Percentiles rank a stretch among this genome's conserved stretches.
Evolutionary conservation across 208 protist genomes (phyloP).

Genomic region (Crithidia sp.): DNA sequence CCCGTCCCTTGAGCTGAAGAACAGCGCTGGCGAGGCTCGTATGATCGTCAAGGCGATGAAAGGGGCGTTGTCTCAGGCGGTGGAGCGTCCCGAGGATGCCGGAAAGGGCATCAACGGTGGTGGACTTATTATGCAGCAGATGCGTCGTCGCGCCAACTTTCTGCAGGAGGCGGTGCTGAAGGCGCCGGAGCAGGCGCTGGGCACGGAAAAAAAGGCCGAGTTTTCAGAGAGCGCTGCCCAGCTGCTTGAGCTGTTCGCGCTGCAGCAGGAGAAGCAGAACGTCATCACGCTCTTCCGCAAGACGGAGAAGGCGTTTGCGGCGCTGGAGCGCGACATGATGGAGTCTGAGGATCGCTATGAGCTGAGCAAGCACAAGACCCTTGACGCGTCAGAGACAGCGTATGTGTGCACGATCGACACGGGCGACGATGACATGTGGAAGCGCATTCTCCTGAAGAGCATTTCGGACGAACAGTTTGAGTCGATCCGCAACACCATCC

Average conservation of each 20-base stretch:
- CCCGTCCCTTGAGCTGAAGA: conserved; percentile 40
- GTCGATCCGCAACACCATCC: conserved; percentile 52
- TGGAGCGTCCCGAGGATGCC: conserved; percentile 29
- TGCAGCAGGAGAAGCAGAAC: conserved; percentile 61
- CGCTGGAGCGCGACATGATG: conserved; percentile 72
- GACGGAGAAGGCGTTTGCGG: conserved; percentile 39
- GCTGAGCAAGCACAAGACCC: conserved; percentile 48
- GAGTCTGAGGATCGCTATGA: conserved; percentile 74
- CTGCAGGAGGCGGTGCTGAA: conserved; percentile 20
- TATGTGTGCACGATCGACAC: conserved; percentile 85
- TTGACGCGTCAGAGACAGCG: conserved; percentile 62
- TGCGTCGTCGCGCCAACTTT: conserved; percentile 23
- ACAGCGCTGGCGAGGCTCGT: conserved; percentile 27
- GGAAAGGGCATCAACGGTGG: conserved; percentile 14
- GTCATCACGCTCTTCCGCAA: conserved; percentile 53
- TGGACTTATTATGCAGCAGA: conserved; percentile 31
- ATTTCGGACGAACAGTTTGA: conserved; percentile 57
- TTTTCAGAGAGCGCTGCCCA: conserved; percentile 39
- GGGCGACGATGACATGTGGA: conserved; percentile 69
- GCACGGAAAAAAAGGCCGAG: conserved; percentile 24
- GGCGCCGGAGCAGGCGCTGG: conserved; percentile 6
- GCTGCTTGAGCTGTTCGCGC: conserved; percentile 58
- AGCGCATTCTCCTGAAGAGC: conserved; percentile 34
- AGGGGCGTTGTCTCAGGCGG: conserved; percentile 40
- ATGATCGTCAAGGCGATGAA: conserved; percentile 55